Percentiles rank a stretch among this genome's conserved stretches.
phyloP scores from a whole-genome alignment of 2,329 filamentous ascomycete species.

The Fusarium duplospermum region DNA sequence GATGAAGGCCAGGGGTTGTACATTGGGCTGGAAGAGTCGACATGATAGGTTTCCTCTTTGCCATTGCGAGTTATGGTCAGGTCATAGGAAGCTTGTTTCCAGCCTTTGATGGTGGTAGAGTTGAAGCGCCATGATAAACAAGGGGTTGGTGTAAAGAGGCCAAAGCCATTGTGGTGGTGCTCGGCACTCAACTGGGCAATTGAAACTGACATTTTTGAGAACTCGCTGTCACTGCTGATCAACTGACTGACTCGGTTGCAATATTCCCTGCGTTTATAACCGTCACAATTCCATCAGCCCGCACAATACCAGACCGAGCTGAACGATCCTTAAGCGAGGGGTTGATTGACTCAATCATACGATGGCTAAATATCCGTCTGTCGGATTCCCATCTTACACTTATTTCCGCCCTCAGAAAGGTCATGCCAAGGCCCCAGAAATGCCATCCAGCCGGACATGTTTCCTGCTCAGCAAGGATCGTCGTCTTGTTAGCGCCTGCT shows the following conservation, averaged over 20 bases:
- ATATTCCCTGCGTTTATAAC: not conserved
- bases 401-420: not conserved
- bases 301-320: not conserved
- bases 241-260: not conserved
- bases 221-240: not conserved
- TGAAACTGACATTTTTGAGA: slow-evolving; percentile 6
- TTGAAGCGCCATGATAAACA: slow-evolving; percentile 2
- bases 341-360: not conserved
- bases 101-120: not conserved
- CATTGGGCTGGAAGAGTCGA: slow-evolving; percentile 45
- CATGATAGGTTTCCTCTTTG: slow-evolving; percentile 42
- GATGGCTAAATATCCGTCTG: slow-evolving; percentile 1
- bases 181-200: slow-evolving; percentile 21
- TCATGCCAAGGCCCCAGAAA: not conserved
- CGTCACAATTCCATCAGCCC: too few species aligned
- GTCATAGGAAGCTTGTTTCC: not conserved
- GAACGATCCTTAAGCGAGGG: not conserved
- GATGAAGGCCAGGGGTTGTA: slow-evolving; percentile 57
- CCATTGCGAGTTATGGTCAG: not conserved
- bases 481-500: not conserved
- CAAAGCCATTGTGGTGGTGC: slow-evolving; percentile 33
- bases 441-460: not conserved
- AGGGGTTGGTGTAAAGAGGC: slow-evolving; percentile 18
- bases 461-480: slow-evolving; percentile 1
- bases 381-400: not conserved